A percentile compares a stretch with the other conserved stretches of the same genome.
Evolutionary conservation across 495 filamentous ascomycete species (phyloP).

Genomic region (Bathelium albidoporum): DNA sequence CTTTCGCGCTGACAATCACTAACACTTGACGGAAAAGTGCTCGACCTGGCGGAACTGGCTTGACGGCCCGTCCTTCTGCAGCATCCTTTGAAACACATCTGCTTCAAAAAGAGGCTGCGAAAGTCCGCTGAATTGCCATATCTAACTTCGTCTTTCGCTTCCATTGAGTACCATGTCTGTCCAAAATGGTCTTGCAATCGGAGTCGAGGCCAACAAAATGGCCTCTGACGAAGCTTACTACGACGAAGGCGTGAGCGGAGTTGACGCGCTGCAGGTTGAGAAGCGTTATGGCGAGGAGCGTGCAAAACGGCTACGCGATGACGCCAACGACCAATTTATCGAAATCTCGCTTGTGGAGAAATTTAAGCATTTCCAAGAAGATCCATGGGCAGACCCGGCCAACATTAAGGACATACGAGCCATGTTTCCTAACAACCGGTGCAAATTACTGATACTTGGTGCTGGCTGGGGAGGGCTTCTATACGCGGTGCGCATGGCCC

Average conservation of each 20-base stretch:
- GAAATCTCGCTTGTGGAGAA: conserved; percentile 13
- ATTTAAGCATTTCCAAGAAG: conserved; percentile 13
- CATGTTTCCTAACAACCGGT: conserved; percentile 20
- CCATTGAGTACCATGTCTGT: too few species aligned
- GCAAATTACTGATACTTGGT: conserved; percentile 31
- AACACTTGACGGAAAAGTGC: too few species aligned
- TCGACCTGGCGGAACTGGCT: too few species aligned
- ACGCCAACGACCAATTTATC: conserved; percentile 15
- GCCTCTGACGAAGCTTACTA: neutral
- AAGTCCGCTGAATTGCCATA: too few species aligned
- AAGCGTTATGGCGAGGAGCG: conserved; percentile 16
- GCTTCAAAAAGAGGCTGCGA: too few species aligned
- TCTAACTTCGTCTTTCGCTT: too few species aligned
- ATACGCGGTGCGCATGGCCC: conserved; percentile 39
- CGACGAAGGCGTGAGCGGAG: neutral
- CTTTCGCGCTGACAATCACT: too few species aligned
- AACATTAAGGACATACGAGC: conserved; percentile 18
- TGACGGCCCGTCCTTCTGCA: too few species aligned
- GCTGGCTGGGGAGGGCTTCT: conserved; percentile 43
- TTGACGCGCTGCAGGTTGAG: neutral
- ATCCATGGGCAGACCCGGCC: conserved; percentile 37
- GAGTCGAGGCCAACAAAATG: neutral
- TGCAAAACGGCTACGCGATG: conserved; percentile 13
- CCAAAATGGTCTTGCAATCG: neutral
- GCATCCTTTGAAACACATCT: too few species aligned